Conservation (phyloP, 2,329 filamentous ascomycete genomes). For the Pseudonectria foliicola region DNA sequence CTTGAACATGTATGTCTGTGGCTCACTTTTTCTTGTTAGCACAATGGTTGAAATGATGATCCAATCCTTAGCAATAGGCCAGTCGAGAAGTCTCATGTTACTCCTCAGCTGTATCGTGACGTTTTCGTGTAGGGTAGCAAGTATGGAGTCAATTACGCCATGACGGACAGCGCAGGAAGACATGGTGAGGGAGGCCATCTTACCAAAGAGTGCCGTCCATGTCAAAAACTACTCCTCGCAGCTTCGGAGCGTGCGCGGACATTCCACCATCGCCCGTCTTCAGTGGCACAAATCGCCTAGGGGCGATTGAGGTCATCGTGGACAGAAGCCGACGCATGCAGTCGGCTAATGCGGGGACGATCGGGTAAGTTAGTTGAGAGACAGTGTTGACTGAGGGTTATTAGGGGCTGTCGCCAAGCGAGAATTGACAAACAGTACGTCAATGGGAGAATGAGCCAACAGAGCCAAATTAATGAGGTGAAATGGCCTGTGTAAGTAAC, state of each 20-base stretch:
- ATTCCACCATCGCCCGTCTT: slow-evolving; percentile 26
- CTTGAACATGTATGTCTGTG: slow-evolving; percentile 92
- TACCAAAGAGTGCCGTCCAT: slow-evolving; percentile 93
- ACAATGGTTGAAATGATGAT: too few species aligned
- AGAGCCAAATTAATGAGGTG: too few species aligned
- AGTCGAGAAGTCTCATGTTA: too few species aligned
- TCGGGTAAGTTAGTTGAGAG: too few species aligned
- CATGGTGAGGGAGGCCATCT: slow-evolving; percentile 26
- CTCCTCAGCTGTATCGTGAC: background rate
- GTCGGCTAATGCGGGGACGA: background rate
- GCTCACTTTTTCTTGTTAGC: slow-evolving; percentile 50
- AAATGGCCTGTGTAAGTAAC: too few species aligned
- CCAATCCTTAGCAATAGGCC: too few species aligned
- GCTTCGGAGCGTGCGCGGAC: slow-evolving; percentile 31
- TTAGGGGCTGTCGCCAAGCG: too few species aligned
- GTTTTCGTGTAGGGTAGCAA: slow-evolving; percentile 6
- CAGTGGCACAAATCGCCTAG: slow-evolving; percentile 51
- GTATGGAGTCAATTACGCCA: slow-evolving; percentile 1
- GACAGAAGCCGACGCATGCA: slow-evolving; percentile 26
- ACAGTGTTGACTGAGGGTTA: too few species aligned
- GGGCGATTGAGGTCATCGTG: slow-evolving; percentile 34
- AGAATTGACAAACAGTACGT: too few species aligned
- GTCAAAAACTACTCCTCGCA: slow-evolving; percentile 72
- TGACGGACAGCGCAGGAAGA: background rate
- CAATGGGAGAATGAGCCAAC: too few species aligned